Base-by-base conservation (phyloP, 768 basidiomycete species). In the Dacryopinax primogenitus region DNA sequence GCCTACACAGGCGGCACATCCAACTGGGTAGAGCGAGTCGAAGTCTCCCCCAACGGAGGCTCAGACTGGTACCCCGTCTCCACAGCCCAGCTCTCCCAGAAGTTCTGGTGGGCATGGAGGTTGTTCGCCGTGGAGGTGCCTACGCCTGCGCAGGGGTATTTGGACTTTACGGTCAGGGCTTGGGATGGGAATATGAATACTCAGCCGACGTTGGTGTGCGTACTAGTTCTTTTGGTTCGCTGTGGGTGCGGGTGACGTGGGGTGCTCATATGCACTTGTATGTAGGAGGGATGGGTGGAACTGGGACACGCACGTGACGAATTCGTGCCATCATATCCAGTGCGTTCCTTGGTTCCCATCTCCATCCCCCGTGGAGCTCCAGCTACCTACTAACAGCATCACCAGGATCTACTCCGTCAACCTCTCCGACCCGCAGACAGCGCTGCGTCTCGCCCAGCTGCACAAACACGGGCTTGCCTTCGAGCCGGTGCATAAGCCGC, bases 111-210 rank as follows among this genome's bases (percentile, higher is more conserved):
- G 63, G 80, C 81, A 0, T 83, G 80, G 81, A 71, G 82, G 47
- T 74, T 83, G 16, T 83, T 82, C 82, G 78, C 76, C 67, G 78
- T 81, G 44, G 76, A 78, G 13, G 64, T 83, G 0, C 81, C 81
- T 3, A 78, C 82, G 37, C 79, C 81, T 41, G 81, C 81, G 2
- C 80, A 83, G 68, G 82, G 82, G 3, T 83, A 82, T 81, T 76
- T 82, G 36, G 81, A 83, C 67, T 79, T 83, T 73, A 80, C 79
- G 65, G 80, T 80, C 23, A 78, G 82, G 62, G 78, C 79, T 0
- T 83, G 82, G 82, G 82, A 83, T 67, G 80, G 80, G n/a, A 80
- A 80, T 7, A 80, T 80, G 72, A 83, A 83, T 68, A 83, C 81
- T 1, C 79, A 83, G 70, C 82, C 82, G 18, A 82, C 82, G 13